Base-by-base conservation (phyloP, 2,329 filamentous ascomycete species). In the Aureobasidium sp. region DNA sequence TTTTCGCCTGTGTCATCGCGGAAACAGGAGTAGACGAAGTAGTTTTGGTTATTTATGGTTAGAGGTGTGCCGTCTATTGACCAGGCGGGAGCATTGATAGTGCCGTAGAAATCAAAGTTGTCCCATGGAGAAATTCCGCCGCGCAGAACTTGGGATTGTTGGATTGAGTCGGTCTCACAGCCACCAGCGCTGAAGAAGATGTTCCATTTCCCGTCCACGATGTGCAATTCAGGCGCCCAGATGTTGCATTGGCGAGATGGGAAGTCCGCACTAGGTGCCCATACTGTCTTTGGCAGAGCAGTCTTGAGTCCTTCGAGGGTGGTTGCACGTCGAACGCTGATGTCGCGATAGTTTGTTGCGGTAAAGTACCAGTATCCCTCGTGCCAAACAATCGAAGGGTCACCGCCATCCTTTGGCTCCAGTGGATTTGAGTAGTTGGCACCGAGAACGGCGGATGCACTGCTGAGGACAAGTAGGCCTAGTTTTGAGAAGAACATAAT, bases 171-270 rank as follows among this genome's bases (percentile, higher is more conserved):
- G 1, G 83, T 70, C 1, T 69, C 72, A 1, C 69, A 69, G 25
- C 73, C 73, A 0, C 81, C 81, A 1, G 81, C 79, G 0, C 81
- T 80, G 67, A 83, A 85, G 70, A 84, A 85, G 37, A 85, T 76
- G 62, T 81, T 83, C 81, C 82, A 53, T 30, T 13, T 54, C 36
- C 67, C 67, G 36, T 77, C 75, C 5, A 83, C 67, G 59, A 78
- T 77, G 66, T 83, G 81, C 0, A 83, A 71, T 65, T 84, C 82
- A 0, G 82, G 82, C 0, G 83, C 82, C 82, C 82, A 85, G 49
- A 85, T 77, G 59, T 83, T 83, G 69, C 80, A 81, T 70, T 79
- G 80, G n/a, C 80, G 74, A 4, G 72, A 72, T 2, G 81, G 67
- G 15, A 76, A 77, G 3, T 70, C 71, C 16, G 39, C 53, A 8